Evolutionary conservation across 2,329 filamentous ascomycete genomes (phyloP).

Genomic region (Epichloe typhina): DNA sequence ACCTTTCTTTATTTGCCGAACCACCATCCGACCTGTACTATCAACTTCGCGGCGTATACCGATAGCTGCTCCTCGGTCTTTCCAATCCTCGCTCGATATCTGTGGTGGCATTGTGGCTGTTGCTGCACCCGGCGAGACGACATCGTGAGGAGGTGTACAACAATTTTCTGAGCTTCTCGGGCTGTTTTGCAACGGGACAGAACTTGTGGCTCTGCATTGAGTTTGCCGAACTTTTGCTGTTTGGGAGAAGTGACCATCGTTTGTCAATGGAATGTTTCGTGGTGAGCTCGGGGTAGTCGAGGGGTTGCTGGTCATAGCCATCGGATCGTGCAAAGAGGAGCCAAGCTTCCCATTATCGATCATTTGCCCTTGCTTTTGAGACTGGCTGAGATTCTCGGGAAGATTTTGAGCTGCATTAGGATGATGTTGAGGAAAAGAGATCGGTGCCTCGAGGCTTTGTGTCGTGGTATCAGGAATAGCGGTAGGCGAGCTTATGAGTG

Average conservation of each 20-base stretch:
- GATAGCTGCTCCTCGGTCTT: constrained; percentile 84
- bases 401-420: neutral
- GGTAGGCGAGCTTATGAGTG: constrained; percentile 6
- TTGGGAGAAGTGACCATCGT: constrained; percentile 9
- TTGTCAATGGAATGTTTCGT: constrained; percentile 1
- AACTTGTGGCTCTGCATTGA: constrained; percentile 40
- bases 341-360: neutral
- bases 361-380: neutral
- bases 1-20: constrained; percentile 85
- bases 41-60: constrained; percentile 73
- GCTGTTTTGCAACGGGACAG: constrained; percentile 60
- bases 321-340: neutral
- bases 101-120: neutral
- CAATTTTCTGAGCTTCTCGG: constrained; percentile 49
- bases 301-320: neutral
- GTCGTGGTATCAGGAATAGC: constrained; percentile 11
- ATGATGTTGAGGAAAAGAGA: constrained; percentile 3
- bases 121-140: constrained; percentile 23
- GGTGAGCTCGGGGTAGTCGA: constrained; percentile 4
- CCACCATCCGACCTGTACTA: constrained; percentile 66
- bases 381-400: neutral
- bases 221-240: constrained; percentile 24
- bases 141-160: constrained; percentile 8
- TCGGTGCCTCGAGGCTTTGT: constrained; percentile 5
- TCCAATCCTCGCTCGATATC: constrained; percentile 73